A percentile compares a stretch with the other conserved stretches of the same genome.
Evolutionary conservation across 495 filamentous ascomycete species (phyloP).

Genomic region (Hypoxylon fuscum): DNA sequence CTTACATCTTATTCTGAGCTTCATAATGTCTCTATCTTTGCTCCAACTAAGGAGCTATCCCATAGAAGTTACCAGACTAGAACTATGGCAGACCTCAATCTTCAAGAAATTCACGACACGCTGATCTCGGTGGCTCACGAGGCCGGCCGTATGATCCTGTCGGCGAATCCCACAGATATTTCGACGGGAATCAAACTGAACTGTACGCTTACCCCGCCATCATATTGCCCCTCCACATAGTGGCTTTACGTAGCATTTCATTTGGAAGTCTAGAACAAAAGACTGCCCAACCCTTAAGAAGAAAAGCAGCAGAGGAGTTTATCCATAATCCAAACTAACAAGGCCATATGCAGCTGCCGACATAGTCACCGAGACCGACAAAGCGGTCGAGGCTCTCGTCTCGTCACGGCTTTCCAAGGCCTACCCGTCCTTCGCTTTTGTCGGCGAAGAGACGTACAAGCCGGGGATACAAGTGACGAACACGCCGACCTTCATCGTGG

Average conservation of each 20-base stretch:
- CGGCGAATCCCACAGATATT: constrained; percentile 72
- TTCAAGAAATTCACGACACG: constrained; percentile 82
- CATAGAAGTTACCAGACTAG: neutral
- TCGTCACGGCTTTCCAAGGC: constrained; percentile 65
- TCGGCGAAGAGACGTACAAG: constrained; percentile 87
- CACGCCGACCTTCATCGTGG: constrained; percentile 84
- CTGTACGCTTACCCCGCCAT: constrained; percentile 60
- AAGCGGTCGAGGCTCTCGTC: constrained; percentile 81
- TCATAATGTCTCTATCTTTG: constrained; percentile 5
- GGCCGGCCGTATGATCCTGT: constrained; percentile 83
- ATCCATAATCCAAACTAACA: too few relatives aligned
- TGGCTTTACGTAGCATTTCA: too few relatives aligned
- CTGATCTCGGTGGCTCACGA: constrained; percentile 76
- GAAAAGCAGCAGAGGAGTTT: too few relatives aligned
- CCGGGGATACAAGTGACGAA: constrained; percentile 69
- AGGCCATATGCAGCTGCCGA: constrained; percentile 67
- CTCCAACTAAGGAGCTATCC: neutral
- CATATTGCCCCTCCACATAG: constrained; percentile 37
- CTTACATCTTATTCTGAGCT: constrained; percentile 2
- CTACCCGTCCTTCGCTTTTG: constrained; percentile 77
- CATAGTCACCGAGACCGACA: constrained; percentile 88
- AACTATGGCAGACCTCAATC: constrained; percentile 64
- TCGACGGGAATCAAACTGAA: constrained; percentile 83
- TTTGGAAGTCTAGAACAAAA: neutral
- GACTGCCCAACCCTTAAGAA: too few relatives aligned